Evolutionary conservation across 2,329 filamentous ascomycete genomes (phyloP), one percentile per base, ranked within the genome.

Genomic region (Pseudogymnoascus sp.): DNA sequence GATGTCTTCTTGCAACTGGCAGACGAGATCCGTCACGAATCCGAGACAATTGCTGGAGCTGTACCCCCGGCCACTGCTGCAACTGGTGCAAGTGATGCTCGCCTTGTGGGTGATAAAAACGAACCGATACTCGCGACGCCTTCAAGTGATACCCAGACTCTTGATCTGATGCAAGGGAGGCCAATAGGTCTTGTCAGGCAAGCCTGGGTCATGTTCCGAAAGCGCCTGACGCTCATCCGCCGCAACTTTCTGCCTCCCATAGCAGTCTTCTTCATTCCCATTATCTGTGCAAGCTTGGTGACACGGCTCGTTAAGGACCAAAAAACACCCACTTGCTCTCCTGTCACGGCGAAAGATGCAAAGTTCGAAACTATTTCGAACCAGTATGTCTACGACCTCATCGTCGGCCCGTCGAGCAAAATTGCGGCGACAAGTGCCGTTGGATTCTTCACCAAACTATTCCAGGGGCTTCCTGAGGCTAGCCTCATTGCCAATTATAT

Each of bases 1-100:
- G 92, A 96, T 68, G 92, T 96, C 0, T 97, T 97, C 74, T 77
- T 97, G 23, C 87, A 90, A 67, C 80, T 96, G 40, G 91, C 92
- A 0, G 90, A 93, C 70, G 92, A 96, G 73, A 82, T 91, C 64
- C 82, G 80, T 63, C 80, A 80, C 5, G 83, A 88, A 67, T 75
- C 67, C 10, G 68, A 59, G 6, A 63, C 67, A 14, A 18, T 67
- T 3, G 64, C 67, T 31, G 59, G 60, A 33, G 62, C 66, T 8
- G 61, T 25, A 16, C 23, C 64, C 25, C 67, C 69, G 21, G 63
- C 67, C 8, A 53, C 59, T 8, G 63, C 66, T 44, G 61, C 67
- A 33, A 50, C 60, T 10, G 63, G 65, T 44, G 61, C 67, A 50
- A 50, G 47, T 18, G 53, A 63, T 25, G 61, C 42, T 5, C 62